phyloP scores from a whole-genome alignment of 805 yeast species.

The Kodamaea neixiangensis region DNA sequence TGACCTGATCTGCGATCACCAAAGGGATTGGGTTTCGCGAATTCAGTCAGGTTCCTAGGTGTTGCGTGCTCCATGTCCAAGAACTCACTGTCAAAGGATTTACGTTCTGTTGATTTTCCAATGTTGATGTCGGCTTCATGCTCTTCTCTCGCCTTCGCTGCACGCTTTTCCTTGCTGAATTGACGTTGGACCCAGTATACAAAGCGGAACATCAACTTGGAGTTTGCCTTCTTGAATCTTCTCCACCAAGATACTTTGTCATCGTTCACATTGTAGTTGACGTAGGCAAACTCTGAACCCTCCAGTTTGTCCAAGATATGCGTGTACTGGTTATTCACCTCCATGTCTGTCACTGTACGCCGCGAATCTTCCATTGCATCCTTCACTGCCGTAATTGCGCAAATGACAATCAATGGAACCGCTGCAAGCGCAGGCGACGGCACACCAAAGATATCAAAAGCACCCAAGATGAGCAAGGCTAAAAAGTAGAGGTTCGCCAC shows the following conservation, averaged over 20 bases:
- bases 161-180: conserved; percentile 38
- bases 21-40: conserved; percentile 17
- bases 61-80: conserved; percentile 1
- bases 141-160: conserved; percentile 21
- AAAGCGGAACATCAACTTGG: conserved; percentile 29
- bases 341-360: conserved; percentile 69
- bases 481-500: conserved; percentile 90
- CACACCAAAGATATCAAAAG: conserved; percentile 70
- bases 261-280: conserved; percentile 61
- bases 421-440: conserved; percentile 73
- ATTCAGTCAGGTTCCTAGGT: conserved; percentile 9
- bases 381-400: conserved; percentile 69
- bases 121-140: neutral
- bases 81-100: conserved; percentile 32
- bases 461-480: conserved; percentile 76
- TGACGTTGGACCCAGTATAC: conserved; percentile 30
- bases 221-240: conserved; percentile 56
- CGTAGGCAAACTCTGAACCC: conserved; percentile 40
- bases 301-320: conserved; percentile 49
- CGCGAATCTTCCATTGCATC: conserved; percentile 83
- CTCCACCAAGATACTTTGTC: conserved; percentile 72
- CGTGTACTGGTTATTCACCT: conserved; percentile 72
- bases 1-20: conserved; percentile 11
- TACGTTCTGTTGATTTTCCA: conserved; percentile 11
- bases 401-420: conserved; percentile 79